Evolutionary conservation across 2,329 filamentous ascomycete species (phyloP), one percentile per base, ranked within the genome.

Genomic region (Calonectria montana): DNA sequence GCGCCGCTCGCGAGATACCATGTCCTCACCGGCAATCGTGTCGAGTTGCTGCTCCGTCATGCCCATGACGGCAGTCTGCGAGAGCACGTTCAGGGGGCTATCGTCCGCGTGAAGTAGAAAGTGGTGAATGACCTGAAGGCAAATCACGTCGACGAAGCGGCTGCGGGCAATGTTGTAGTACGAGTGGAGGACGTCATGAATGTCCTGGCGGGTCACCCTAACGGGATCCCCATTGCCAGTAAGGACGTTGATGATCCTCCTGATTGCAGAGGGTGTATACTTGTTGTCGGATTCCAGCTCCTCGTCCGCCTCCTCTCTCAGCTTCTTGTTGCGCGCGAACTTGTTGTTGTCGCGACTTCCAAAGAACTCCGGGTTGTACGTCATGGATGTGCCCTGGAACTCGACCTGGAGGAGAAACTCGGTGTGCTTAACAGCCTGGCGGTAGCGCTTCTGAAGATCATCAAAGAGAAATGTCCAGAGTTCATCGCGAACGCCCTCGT

Each of bases 121-220:
- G 76, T 91, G 82, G 50, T 89, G 87, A 2, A 89, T 83, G 0
- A 87, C 89, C 73, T 93, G 91, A 72, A 88, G 87, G 76, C 86
- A 91, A 2, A 94, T 80, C 3, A 85, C 87, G 74, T 94, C 92
- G 2, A 92, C 86, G 69, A 94, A 93, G 0, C 91, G 87, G 76
- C 89, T 89, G 15, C 84, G 85, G 0, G 91, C 86, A 1, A 93
- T 88, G 29, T 89, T 86, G 82, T 94, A 94, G 80, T 92, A 94
- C 2, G 87, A 85, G 31, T 85, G 80, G 0, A 94, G 83, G 1
- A 89, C 88, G 70, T 93, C 88, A 67, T 92, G 89, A 5, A 94
- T 87, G 12, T 91, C 86, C 39, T 88, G 83, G 4, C 85, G 75
- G 0, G 82, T 80, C 47, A 86, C 80, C 5, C 86, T 77, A 0